Percentiles rank a stretch among this genome's conserved stretches.
Conservation (phyloP, 1,284 basidiomycete species). For the Trichosporon ovoides region DNA sequence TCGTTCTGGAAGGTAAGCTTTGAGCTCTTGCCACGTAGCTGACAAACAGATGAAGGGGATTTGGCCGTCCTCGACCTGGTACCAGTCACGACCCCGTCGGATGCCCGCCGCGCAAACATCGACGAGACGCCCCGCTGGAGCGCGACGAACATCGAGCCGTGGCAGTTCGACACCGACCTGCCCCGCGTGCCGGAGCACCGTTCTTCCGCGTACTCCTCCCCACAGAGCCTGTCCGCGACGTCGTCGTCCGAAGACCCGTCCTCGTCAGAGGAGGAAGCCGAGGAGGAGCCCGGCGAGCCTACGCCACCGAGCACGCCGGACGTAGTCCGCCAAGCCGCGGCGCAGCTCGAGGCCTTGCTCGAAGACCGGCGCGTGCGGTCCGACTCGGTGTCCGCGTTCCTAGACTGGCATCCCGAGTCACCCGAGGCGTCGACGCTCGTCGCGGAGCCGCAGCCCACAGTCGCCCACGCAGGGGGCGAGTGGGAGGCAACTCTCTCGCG, state of each 20-base stretch:
- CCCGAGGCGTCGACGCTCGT: slow-evolving; percentile 17
- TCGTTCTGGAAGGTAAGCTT: slow-evolving; percentile 20
- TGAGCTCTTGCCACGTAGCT: background rate
- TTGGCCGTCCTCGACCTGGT: slow-evolving; percentile 4
- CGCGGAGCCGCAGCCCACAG: slow-evolving; percentile 35
- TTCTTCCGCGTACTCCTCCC: background rate
- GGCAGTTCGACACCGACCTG: slow-evolving; percentile 1
- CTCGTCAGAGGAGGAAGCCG: background rate
- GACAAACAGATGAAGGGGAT: slow-evolving; percentile 11
- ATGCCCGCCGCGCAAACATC: background rate
- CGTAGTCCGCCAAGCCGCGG: background rate
- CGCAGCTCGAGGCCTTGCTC: slow-evolving; percentile 12
- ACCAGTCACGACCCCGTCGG: slow-evolving; percentile 12
- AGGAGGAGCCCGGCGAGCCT: background rate
- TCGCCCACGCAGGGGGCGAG: slow-evolving; percentile 37
- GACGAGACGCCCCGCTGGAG: slow-evolving; percentile 7
- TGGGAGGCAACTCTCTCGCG: slow-evolving; percentile 43
- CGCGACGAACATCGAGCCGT: background rate
- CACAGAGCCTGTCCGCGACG: background rate
- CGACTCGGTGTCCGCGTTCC: slow-evolving; percentile 22
- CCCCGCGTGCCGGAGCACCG: background rate
- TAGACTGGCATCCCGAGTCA: slow-evolving; percentile 28
- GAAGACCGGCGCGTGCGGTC: slow-evolving; percentile 5
- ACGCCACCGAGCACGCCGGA: background rate
- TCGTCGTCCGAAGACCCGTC: background rate